These are phyloP conservation scores for Eugenia klotzschiana DNA, from an alignment of 441 rosid species.

Conservation along the genomic window DNA sequence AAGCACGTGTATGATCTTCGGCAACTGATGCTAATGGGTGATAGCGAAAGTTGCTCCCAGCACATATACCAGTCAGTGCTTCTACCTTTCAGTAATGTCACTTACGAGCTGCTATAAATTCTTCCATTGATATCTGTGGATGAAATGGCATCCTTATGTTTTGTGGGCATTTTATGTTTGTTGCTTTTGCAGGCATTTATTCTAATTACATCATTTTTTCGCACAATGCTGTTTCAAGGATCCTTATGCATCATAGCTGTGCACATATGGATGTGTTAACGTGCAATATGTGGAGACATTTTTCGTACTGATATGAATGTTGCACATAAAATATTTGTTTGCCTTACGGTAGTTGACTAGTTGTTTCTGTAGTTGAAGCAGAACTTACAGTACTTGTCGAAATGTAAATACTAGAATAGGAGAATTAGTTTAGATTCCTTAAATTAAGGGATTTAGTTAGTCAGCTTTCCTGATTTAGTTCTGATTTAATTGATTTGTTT, in stretches of 20 bases:
- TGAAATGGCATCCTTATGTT: neutral
- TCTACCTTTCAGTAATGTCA: neutral
- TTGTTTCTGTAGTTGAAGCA: neutral
- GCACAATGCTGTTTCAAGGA: neutral
- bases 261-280: neutral
- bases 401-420: too few relatives aligned
- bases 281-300: neutral
- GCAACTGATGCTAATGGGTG: conserved; percentile 75
- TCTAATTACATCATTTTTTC: neutral
- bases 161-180: neutral
- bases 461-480: too few relatives aligned
- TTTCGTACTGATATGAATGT: neutral
- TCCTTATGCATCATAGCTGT: neutral
- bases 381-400: neutral
- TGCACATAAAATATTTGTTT: neutral
- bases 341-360: neutral
- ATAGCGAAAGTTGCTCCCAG: conserved; percentile 71
- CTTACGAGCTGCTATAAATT: neutral
- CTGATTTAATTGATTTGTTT: too few relatives aligned
- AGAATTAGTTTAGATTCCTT: too few relatives aligned
- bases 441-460: too few relatives aligned
- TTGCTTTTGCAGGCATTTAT: neutral
- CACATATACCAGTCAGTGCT: conserved; percentile 67
- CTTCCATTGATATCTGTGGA: neutral
- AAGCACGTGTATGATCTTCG: conserved; percentile 88